Base-by-base conservation (phyloP, 1,139 yeast species). In the Blastobotrys malaysiensis region DNA sequence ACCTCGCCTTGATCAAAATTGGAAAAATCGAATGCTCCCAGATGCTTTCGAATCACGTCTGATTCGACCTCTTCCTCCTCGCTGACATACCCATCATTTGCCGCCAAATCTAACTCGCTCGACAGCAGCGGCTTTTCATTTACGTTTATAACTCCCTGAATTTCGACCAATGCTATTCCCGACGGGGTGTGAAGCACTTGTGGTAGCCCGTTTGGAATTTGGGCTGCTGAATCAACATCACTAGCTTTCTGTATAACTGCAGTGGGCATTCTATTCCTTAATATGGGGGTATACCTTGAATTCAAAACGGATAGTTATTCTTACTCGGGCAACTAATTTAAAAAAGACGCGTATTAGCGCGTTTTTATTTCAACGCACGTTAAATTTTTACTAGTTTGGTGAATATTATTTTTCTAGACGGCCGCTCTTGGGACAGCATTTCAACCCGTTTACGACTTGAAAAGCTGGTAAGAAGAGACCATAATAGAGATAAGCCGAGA, bases 131-230 rank as follows among this genome's bases (percentile, higher is more conserved):
- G 59, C 11, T 52, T 53, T 14, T 60, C 53, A 16, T 69, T 73
- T 3, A 67, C 60, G 27, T 67, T 63, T 20, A 69, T 58, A 1
- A 64, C 57, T 31, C 73, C 73, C 52, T 69, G 73, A 47, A 69
- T 63, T 52, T 69, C 73, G 3, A 69, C 52, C 52, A 69, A 50
- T 2, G 68, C 68, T 1, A 65, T 58, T 1, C 73, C 73, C 2
- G 67, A 61, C 3, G 66, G 68, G 1, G 73, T 69, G n/a, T 59
- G 59, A 5, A 69, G 45, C 2, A 62, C 44, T 22, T 55, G 52
- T 1, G 73, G 73, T 16, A 68, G 51, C 18, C 52, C 43, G 13
- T 52, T 52, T 1, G 39, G 47, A n/a, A 27, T 47, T 13, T 3
- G n/a, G 36, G 9, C 21, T 16, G 7, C 16, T 9, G 14, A 14